These are phyloP conservation scores for Leptodermis oblonga DNA, from an alignment of 257 asterid genomes.

Conservation along the genomic window DNA sequence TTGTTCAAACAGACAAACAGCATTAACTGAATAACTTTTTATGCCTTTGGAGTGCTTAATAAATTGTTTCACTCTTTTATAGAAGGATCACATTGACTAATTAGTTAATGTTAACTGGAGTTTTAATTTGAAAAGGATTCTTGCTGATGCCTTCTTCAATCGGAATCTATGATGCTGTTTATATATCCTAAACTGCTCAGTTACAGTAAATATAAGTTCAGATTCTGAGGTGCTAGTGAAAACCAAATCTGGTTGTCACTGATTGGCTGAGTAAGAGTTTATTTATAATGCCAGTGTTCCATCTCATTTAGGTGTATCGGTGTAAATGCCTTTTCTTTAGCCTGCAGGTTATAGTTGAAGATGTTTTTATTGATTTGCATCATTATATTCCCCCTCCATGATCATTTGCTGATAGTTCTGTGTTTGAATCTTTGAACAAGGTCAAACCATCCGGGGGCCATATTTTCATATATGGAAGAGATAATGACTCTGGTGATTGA, in stretches of 20 bases:
- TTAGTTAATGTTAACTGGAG: neutral
- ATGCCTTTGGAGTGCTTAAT: neutral
- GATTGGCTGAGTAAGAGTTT: neutral
- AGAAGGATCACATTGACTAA: neutral
- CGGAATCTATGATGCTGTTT: neutral
- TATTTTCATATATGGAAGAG: slow-evolving; percentile 31
- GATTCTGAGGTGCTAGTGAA: neutral
- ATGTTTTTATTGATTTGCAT: neutral
- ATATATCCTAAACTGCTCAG: neutral
- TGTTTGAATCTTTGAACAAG: slow-evolving; percentile 15
- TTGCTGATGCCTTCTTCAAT: neutral
- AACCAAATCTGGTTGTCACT: neutral
- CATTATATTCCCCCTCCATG: neutral
- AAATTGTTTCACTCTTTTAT: neutral
- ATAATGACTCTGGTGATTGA: slow-evolving; percentile 32
- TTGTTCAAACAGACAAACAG: neutral
- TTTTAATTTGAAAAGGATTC: neutral
- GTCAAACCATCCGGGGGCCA: slow-evolving; percentile 20
- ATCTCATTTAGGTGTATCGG: neutral
- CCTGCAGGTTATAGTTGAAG: too few relatives aligned
- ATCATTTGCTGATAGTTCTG: slow-evolving; percentile 3
- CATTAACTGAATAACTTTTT: neutral
- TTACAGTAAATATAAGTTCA: neutral
- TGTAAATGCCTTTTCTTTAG: neutral
- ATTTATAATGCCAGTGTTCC: neutral